phyloP scores from a whole-genome alignment of 148 eudicot genomes.

The Rhododendron kiyosumense region DNA sequence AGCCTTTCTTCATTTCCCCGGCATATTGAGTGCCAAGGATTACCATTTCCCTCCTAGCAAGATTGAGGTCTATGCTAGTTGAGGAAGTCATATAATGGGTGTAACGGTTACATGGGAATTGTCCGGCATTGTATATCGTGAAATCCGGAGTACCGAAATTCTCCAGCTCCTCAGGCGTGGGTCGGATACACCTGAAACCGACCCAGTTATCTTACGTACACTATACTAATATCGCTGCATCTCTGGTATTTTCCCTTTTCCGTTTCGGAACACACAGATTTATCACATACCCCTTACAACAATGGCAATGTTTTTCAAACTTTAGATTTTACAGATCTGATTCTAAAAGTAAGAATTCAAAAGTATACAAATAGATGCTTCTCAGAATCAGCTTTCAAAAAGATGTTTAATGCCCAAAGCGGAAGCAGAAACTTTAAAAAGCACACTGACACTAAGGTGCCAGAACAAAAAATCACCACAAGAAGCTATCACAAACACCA shows the following conservation, averaged over 20 bases:
- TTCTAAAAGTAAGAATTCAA: not conserved
- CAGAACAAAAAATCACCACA: not conserved
- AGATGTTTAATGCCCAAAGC: not conserved
- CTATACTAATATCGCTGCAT: slow-evolving; percentile 7
- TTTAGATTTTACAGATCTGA: not conserved
- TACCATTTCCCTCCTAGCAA: slow-evolving; percentile 78
- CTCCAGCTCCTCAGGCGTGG: slow-evolving; percentile 72
- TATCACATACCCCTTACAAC: not conserved
- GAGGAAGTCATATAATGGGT: slow-evolving; percentile 91
- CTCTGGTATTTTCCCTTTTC: not conserved
- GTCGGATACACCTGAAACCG: slow-evolving; percentile 85
- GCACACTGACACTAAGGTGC: not conserved
- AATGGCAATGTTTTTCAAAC: not conserved
- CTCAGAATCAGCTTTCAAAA: not conserved
- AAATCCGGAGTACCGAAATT: slow-evolving; percentile 74
- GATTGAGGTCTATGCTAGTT: slow-evolving; percentile 75
- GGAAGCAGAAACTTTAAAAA: not conserved
- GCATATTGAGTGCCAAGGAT: slow-evolving; percentile 85
- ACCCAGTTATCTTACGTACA: slow-evolving; percentile 43
- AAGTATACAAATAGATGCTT: not conserved
- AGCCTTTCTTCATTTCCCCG: slow-evolving; percentile 92
- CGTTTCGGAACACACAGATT: not conserved
- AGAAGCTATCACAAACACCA: not conserved
- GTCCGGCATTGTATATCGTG: slow-evolving; percentile 88
- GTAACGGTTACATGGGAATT: slow-evolving; percentile 79